phyloP scores from a whole-genome alignment of 2,329 filamentous ascomycete species.

The Sporothrix globosa region DNA sequence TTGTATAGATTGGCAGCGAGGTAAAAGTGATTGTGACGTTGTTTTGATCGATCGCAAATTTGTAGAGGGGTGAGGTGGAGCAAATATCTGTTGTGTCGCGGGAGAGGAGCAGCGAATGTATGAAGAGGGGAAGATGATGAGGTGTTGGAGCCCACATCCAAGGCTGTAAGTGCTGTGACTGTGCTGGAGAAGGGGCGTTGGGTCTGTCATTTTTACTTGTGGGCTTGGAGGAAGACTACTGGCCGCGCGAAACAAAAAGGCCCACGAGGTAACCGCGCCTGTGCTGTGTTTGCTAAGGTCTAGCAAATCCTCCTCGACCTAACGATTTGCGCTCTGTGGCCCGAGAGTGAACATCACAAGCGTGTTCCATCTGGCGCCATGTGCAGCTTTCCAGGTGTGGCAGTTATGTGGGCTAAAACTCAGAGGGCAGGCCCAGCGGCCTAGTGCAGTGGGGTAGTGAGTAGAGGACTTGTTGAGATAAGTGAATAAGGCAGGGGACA shows the following conservation, averaged over 20 bases:
- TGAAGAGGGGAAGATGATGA: constrained; percentile 12
- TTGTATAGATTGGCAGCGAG: not conserved
- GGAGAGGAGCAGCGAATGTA: constrained; percentile 15
- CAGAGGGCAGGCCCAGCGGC: constrained; percentile 13
- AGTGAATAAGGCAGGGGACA: not conserved
- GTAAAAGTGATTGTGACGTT: not conserved
- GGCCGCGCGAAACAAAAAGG: not conserved
- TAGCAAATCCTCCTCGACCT: not conserved
- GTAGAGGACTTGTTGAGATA: not conserved
- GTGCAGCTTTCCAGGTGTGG: not conserved
- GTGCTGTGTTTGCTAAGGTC: not conserved
- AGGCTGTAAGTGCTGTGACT: constrained; percentile 31
- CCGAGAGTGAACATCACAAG: not conserved
- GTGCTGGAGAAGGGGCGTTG: constrained; percentile 27
- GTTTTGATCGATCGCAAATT: not conserved
- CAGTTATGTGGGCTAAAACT: constrained; percentile 9
- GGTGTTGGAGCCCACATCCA: constrained; percentile 5
- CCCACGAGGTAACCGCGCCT: no score
- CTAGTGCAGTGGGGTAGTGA: constrained; percentile 25
- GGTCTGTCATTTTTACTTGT: not conserved
- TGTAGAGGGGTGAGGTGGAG: constrained; percentile 10
- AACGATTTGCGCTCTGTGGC: not conserved
- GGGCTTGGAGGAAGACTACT: not conserved
- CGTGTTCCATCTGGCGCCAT: not conserved
- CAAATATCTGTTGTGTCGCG: not conserved